phyloP scores from a whole-genome alignment of 2,329 filamentous ascomycete species.

The Ophiostoma tasmaniense region DNA sequence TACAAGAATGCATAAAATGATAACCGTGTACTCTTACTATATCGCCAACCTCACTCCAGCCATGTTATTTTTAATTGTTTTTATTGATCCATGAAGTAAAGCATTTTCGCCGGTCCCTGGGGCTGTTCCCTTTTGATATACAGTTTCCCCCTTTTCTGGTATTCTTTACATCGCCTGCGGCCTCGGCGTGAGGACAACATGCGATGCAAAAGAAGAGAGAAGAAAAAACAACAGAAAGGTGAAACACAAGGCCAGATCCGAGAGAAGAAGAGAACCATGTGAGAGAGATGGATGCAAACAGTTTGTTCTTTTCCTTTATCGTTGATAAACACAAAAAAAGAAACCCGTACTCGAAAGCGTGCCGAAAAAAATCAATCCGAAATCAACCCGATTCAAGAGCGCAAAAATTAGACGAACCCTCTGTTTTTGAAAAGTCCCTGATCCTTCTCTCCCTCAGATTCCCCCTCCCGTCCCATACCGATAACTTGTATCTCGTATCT shows the following conservation, averaged over 20 bases:
- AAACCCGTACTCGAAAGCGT: conserved; percentile 9
- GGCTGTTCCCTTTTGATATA: neutral
- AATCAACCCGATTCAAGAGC: conserved; percentile 6
- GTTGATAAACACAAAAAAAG: conserved; percentile 1
- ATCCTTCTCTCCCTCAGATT: neutral
- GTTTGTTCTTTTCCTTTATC: neutral
- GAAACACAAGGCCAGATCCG: conserved; percentile 1
- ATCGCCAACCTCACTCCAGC: neutral
- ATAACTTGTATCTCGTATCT: neutral
- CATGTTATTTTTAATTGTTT: conserved; percentile 1
- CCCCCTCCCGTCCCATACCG: neutral
- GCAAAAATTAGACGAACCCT: neutral
- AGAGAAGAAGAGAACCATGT: neutral
- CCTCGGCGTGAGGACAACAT: neutral
- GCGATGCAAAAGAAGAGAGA: neutral
- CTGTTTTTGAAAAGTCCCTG: neutral
- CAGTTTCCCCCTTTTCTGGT: neutral
- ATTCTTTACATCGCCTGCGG: neutral
- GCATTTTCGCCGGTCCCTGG: conserved; percentile 2
- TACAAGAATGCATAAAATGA: neutral
- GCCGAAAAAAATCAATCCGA: conserved; percentile 8
- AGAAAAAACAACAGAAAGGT: neutral
- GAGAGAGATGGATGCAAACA: neutral
- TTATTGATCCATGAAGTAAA: conserved; percentile 6
- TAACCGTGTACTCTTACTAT: neutral